These are phyloP conservation scores for Colletotrichum sp. DNA, from an alignment of 2,329 filamentous ascomycete genomes.

Conservation along the genomic window DNA sequence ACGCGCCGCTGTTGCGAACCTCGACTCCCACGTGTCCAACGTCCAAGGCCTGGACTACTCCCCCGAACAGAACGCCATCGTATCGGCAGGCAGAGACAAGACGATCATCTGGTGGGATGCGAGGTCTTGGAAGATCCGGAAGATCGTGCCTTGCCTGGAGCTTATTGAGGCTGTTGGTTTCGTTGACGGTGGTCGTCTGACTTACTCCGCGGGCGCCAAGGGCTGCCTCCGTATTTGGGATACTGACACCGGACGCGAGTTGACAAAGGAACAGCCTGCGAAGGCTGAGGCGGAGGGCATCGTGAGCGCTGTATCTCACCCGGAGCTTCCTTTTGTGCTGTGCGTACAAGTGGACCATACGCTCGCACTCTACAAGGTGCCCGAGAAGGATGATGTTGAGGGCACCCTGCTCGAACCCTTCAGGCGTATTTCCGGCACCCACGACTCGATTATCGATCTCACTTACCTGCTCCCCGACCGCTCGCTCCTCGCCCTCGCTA, in stretches of 20 bases:
- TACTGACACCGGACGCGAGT: constrained; percentile 75
- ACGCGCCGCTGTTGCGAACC: constrained; percentile 74
- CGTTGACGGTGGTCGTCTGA: constrained; percentile 70
- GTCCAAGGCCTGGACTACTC: constrained; percentile 90
- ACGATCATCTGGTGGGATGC: constrained; percentile 93
- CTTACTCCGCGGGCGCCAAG: constrained; percentile 85
- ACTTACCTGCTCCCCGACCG: constrained; percentile 83
- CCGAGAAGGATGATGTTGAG: constrained; percentile 38
- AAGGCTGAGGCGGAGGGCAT: constrained; percentile 71
- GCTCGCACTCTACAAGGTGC: constrained; percentile 71
- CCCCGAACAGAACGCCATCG: constrained; percentile 71
- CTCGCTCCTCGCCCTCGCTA: constrained; percentile 86
- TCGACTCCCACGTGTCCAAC: constrained; percentile 94
- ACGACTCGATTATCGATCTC: constrained; percentile 97
- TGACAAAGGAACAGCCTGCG: constrained; percentile 74
- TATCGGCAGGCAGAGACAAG: constrained; percentile 91
- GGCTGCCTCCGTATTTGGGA: constrained; percentile 87
- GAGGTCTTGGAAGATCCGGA: constrained; percentile 80
- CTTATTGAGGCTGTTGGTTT: constrained; percentile 86
- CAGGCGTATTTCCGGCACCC: constrained; percentile 89
- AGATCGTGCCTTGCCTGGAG: constrained; percentile 84
- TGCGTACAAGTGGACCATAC: constrained; percentile 91
- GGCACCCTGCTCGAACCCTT: constrained; percentile 52
- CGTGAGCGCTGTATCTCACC: constrained; percentile 71
- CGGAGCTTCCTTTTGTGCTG: constrained; percentile 72